These are phyloP conservation scores for Grosmannia clavigera DNA, from an alignment of 2,329 filamentous ascomycete genomes.

Conservation along the genomic window DNA sequence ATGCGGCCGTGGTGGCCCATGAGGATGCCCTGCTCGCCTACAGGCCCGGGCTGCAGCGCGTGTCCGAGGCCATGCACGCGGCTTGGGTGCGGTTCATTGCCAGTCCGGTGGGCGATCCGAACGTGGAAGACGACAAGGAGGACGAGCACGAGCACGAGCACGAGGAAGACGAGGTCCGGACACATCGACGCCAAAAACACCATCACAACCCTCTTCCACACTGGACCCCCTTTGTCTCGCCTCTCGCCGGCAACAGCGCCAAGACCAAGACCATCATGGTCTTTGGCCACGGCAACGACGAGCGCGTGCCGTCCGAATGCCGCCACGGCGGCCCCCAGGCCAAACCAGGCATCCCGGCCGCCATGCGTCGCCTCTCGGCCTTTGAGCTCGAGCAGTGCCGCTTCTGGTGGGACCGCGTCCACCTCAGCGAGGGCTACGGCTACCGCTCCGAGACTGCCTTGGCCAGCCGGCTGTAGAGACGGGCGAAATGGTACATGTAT, in stretches of 20 bases:
- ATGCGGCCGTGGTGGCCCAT: conserved; percentile 30
- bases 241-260: no score
- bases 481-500: neutral
- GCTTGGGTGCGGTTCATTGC: conserved; percentile 27
- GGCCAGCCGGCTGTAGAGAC: neutral
- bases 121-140: neutral
- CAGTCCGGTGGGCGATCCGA: conserved; percentile 7
- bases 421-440: conserved; percentile 32
- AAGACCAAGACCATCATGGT: conserved; percentile 19
- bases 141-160: no score
- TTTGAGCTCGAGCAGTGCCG: conserved; percentile 35
- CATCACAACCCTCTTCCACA: conserved; percentile 9
- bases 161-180: no score
- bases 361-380: conserved; percentile 27
- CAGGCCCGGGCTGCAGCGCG: conserved; percentile 24
- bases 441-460: conserved; percentile 4
- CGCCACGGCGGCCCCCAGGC: conserved; percentile 16
- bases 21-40: conserved; percentile 22
- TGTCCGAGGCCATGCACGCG: conserved; percentile 29
- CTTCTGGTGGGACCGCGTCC: conserved; percentile 49
- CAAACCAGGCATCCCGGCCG: conserved; percentile 28
- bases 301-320: conserved; percentile 22
- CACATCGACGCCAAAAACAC: neutral
- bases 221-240: conserved; percentile 28
- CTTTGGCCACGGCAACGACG: conserved; percentile 49